Percentiles rank a stretch among this genome's conserved stretches.
phyloP scores from a whole-genome alignment of 306 rosid species.

The Neltuma alba region DNA sequence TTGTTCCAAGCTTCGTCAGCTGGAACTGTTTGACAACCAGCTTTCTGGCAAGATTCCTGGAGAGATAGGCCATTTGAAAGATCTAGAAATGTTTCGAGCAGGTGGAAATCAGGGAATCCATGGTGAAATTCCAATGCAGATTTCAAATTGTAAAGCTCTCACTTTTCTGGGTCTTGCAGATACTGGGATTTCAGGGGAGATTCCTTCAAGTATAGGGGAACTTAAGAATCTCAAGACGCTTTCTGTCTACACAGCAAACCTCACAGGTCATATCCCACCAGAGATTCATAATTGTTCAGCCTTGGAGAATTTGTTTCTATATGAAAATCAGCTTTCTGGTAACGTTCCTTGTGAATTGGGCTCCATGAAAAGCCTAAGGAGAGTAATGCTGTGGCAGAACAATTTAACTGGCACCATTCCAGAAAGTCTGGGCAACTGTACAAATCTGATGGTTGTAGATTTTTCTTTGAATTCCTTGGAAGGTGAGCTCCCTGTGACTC shows the following conservation, averaged over 20 bases:
- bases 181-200: constrained; percentile 77
- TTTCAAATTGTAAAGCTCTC: constrained; percentile 70
- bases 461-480: constrained; percentile 77
- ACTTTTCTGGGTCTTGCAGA: constrained; percentile 83
- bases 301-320: constrained; percentile 78
- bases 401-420: constrained; percentile 73
- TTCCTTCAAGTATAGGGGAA: constrained; percentile 76
- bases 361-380: constrained; percentile 59
- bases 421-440: constrained; percentile 68
- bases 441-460: constrained; percentile 68
- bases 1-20: constrained; percentile 69
- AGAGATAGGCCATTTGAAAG: constrained; percentile 64
- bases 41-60: constrained; percentile 76
- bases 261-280: constrained; percentile 77
- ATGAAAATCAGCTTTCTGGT: constrained; percentile 85
- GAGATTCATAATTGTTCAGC: constrained; percentile 78
- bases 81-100: constrained; percentile 65
- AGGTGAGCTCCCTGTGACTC: constrained; percentile 68
- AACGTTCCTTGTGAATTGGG: constrained; percentile 71
- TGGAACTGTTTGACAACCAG: constrained; percentile 79
- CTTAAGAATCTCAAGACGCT: constrained; percentile 76
- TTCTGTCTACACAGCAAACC: constrained; percentile 80
- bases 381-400: constrained; percentile 85
- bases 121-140: constrained; percentile 86
- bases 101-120: constrained; percentile 81